A percentile compares a stretch with the other conserved stretches of the same genome.
These are phyloP conservation scores for Tricholoma hemisulphureum DNA, from an alignment of 768 basidiomycete species.

Conservation along the genomic window DNA sequence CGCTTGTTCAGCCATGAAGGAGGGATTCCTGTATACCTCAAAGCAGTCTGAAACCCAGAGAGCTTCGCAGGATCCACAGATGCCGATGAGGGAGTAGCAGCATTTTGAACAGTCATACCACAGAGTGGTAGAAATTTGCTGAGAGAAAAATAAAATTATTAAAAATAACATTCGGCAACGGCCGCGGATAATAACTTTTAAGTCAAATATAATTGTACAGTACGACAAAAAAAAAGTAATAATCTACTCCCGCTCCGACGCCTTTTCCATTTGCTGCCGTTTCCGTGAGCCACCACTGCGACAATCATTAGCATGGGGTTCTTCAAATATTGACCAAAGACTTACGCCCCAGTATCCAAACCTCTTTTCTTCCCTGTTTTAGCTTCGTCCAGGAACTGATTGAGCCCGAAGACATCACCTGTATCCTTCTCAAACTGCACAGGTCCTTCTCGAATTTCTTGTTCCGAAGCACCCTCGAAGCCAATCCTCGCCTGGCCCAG, in stretches of 20 bases:
- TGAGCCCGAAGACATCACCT: conserved; percentile 94
- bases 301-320: not conserved
- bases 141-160: not conserved
- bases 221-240: conserved; percentile 6
- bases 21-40: conserved; percentile 67
- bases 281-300: conserved; percentile 60
- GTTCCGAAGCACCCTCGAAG: conserved; percentile 87
- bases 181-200: not conserved
- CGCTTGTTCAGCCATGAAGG: conserved; percentile 81
- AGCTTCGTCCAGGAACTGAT: conserved; percentile 96
- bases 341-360: conserved; percentile 73
- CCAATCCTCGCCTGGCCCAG: conserved; percentile 82
- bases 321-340: conserved; percentile 6
- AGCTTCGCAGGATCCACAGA: conserved; percentile 17
- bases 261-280: conserved; percentile 66
- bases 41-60: conserved; percentile 61
- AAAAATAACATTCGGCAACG: not conserved
- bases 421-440: conserved; percentile 99
- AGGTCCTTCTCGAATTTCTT: conserved; percentile 86
- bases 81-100: conserved; percentile 17
- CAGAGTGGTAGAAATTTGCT: conserved; percentile 4
- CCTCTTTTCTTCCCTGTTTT: conserved; percentile 93
- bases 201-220: not conserved
- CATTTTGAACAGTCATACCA: conserved; percentile 26
- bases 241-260: conserved; percentile 39